Conservation (phyloP, 208 protist genomes). For the Strigomonas galati region DNA sequence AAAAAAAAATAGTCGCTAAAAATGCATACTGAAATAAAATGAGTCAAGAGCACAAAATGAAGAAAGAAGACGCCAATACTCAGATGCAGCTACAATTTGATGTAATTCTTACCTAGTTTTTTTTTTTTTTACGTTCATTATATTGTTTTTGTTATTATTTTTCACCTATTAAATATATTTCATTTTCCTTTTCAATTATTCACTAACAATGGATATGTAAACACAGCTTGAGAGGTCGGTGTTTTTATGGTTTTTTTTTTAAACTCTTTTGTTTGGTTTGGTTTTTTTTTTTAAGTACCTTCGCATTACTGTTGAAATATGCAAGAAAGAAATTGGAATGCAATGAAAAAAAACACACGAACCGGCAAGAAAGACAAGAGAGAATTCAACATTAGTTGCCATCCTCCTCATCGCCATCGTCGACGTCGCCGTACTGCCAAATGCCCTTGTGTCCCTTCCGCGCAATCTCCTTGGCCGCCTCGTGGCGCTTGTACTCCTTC, state of each 20-base stretch:
- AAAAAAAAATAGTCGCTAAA: not conserved
- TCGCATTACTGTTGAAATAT: not conserved
- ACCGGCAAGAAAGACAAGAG: not conserved
- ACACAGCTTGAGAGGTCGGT: not conserved
- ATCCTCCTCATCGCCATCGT: constrained; percentile 59
- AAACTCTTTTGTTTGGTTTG: not conserved
- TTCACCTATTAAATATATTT: not conserved
- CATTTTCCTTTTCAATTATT: not conserved
- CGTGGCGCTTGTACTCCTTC: constrained; percentile 52
- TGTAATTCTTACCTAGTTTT: too few relatives aligned
- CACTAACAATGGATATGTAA: not conserved
- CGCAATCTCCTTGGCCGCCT: constrained; percentile 72
- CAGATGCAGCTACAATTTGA: too few relatives aligned
- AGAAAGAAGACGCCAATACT: constrained; percentile 9
- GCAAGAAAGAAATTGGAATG: not conserved
- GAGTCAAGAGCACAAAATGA: not conserved
- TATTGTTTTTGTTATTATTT: not conserved
- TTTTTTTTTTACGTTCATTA: too few relatives aligned
- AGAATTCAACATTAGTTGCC: constrained; percentile 9
- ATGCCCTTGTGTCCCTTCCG: constrained; percentile 77
- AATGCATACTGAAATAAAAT: not conserved
- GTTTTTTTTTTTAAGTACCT: not conserved
- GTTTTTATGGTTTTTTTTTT: not conserved
- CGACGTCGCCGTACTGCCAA: constrained; percentile 87
- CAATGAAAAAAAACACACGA: not conserved